Percentiles rank a stretch among this genome's conserved stretches.
Conservation (phyloP, 345 rosid species). For the Ceriops decandra region DNA sequence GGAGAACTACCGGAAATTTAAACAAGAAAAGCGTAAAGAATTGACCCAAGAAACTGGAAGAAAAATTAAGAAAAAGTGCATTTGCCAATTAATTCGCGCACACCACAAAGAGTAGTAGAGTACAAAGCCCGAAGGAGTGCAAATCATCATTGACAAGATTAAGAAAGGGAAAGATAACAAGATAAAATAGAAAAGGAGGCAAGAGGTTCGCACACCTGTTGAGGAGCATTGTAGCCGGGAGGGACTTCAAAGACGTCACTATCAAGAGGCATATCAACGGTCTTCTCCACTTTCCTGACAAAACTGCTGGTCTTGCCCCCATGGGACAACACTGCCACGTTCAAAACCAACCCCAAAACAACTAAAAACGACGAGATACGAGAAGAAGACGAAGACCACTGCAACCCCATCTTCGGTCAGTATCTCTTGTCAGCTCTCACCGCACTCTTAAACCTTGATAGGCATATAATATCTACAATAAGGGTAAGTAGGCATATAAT, state of each 20-base stretch:
- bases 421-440: not conserved
- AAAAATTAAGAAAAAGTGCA: not conserved
- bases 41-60: not conserved
- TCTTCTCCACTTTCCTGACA: slow-evolving; percentile 48
- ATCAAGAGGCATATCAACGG: slow-evolving; percentile 69
- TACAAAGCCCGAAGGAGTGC: not conserved
- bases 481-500: not conserved
- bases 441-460: not conserved
- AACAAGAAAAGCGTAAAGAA: not conserved
- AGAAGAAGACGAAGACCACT: slow-evolving; percentile 13
- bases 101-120: not conserved
- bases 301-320: slow-evolving; percentile 70
- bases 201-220: slow-evolving; percentile 47
- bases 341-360: slow-evolving; percentile 37
- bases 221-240: slow-evolving; percentile 84
- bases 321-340: slow-evolving; percentile 39
- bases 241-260: slow-evolving; percentile 67
- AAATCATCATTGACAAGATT: not conserved
- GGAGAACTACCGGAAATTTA: not conserved
- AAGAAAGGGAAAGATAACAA: not conserved
- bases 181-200: not conserved
- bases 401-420: slow-evolving; percentile 16
- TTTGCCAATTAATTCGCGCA: not conserved
- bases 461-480: not conserved
- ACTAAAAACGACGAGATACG: slow-evolving; percentile 18